These are phyloP conservation scores for Cicer arietinum DNA, from an alignment of 306 rosid genomes.

Conservation along the genomic window DNA sequence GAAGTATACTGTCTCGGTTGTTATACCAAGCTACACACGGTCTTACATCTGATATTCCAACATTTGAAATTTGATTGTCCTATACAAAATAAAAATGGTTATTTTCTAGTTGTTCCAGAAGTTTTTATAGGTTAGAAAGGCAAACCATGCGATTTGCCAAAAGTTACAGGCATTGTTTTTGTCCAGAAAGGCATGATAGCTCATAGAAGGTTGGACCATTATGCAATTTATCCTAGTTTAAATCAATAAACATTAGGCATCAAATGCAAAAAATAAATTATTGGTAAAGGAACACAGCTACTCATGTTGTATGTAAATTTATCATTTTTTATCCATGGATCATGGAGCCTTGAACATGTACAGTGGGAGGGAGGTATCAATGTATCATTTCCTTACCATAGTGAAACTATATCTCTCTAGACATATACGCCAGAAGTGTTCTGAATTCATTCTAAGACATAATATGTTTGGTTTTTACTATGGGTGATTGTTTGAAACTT, in stretches of 20 bases:
- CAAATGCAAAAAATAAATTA: constrained; percentile 1
- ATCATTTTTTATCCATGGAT: constrained; percentile 1
- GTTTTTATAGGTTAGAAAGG: constrained; percentile 15
- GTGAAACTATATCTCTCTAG: neutral
- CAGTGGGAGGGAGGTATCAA: neutral
- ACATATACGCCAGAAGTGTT: neutral
- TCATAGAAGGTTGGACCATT: constrained; percentile 12
- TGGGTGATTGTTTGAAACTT: neutral
- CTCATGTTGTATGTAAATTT: constrained; percentile 15
- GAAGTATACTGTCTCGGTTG: constrained; percentile 62
- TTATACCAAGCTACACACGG: constrained; percentile 69
- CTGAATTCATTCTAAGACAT: neutral
- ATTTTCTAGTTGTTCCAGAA: neutral
- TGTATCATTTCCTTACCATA: neutral
- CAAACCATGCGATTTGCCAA: constrained; percentile 5
- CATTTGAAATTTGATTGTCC: constrained; percentile 69
- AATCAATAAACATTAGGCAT: constrained; percentile 3
- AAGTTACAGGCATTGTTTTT: constrained; percentile 25
- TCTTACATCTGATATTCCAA: constrained; percentile 66
- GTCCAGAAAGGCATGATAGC: constrained; percentile 15
- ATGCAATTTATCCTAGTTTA: constrained; percentile 6
- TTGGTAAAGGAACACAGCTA: constrained; percentile 15
- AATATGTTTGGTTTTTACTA: neutral
- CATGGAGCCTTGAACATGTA: constrained; percentile 16
- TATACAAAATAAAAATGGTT: neutral